These are phyloP conservation scores for Bryum argenteum DNA, from an alignment of 225 moss, liverwort and hornwort genomes.

Conservation along the genomic window DNA sequence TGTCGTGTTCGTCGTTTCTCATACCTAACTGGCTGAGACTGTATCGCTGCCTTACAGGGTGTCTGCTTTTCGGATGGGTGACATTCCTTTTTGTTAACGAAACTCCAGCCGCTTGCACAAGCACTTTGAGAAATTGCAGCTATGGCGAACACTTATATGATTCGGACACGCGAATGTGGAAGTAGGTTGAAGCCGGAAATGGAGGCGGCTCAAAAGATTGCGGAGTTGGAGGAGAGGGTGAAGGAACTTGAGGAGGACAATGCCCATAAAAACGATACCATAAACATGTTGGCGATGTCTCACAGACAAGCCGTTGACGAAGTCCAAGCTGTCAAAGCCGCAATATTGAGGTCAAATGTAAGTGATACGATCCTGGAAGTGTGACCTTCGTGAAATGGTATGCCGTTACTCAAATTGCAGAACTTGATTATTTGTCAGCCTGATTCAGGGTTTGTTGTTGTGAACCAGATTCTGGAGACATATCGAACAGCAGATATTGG, in stretches of 20 bases:
- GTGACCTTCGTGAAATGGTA: not conserved
- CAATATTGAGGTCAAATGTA: conserved; percentile 26
- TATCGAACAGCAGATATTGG: conserved; percentile 34
- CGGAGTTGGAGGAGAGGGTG: conserved; percentile 42
- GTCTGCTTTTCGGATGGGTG: too few relatives aligned
- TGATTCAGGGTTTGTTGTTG: conserved; percentile 23
- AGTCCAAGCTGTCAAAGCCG: conserved; percentile 45
- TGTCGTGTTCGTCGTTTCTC: too few relatives aligned
- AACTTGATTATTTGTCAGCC: not conserved
- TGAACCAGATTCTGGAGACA: conserved; percentile 31
- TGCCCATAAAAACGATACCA: conserved; percentile 33
- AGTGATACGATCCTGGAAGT: not conserved
- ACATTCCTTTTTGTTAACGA: too few relatives aligned
- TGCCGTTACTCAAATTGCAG: not conserved
- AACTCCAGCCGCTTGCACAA: too few relatives aligned
- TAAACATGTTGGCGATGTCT: conserved; percentile 23
- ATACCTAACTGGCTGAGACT: too few relatives aligned
- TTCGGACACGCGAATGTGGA: too few relatives aligned
- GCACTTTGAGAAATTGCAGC: too few relatives aligned
- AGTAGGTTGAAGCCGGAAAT: too few relatives aligned
- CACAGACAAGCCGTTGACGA: conserved; percentile 50
- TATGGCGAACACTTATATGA: too few relatives aligned
- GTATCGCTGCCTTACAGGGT: too few relatives aligned
- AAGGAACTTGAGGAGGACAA: conserved; percentile 49
- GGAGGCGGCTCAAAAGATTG: conserved; percentile 41